These are phyloP conservation scores for Cochlearia excelsa DNA, from an alignment of 345 rosid species.

Conservation along the genomic window DNA sequence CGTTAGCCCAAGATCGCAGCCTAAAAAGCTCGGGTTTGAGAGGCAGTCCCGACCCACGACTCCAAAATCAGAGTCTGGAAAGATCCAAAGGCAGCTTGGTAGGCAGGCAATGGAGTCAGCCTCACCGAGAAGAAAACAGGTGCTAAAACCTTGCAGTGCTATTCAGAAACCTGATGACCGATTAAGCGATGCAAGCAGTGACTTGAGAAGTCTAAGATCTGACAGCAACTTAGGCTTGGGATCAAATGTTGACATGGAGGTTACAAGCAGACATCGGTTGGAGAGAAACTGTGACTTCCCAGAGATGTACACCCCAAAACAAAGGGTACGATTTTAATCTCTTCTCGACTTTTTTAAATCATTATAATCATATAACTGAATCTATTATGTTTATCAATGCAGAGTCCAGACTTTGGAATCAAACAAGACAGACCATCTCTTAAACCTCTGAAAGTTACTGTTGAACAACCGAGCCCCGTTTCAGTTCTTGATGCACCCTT, in stretches of 20 bases:
- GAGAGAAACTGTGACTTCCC: conserved; percentile 34
- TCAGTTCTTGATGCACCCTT: conserved; percentile 83
- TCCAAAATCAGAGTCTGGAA: conserved; percentile 44
- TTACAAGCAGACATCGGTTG: conserved; percentile 53
- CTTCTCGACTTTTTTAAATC: conserved; percentile 19
- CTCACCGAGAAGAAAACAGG: conserved; percentile 42
- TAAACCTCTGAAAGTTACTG: conserved; percentile 37
- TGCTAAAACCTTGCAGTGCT: conserved; percentile 34
- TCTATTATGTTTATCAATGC: conserved; percentile 31
- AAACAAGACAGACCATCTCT: conserved; percentile 33
- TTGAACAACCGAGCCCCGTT: conserved; percentile 90
- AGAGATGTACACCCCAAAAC: conserved; percentile 38
- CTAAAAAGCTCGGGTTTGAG: conserved; percentile 49
- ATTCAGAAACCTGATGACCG: conserved; percentile 45
- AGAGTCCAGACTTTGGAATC: conserved; percentile 48
- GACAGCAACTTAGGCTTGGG: conserved; percentile 50
- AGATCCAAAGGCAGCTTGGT: conserved; percentile 41
- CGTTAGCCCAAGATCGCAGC: conserved; percentile 47
- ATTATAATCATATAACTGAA: conserved; percentile 21
- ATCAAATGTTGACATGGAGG: conserved; percentile 54
- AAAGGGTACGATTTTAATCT: conserved; percentile 38
- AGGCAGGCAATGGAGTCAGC: conserved; percentile 47
- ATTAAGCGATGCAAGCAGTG: conserved; percentile 41
- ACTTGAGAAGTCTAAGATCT: conserved; percentile 50
- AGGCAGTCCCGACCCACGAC: conserved; percentile 41